These are phyloP conservation scores for Aspergillus hancockii DNA, from an alignment of 495 filamentous ascomycete species.

Conservation along the genomic window DNA sequence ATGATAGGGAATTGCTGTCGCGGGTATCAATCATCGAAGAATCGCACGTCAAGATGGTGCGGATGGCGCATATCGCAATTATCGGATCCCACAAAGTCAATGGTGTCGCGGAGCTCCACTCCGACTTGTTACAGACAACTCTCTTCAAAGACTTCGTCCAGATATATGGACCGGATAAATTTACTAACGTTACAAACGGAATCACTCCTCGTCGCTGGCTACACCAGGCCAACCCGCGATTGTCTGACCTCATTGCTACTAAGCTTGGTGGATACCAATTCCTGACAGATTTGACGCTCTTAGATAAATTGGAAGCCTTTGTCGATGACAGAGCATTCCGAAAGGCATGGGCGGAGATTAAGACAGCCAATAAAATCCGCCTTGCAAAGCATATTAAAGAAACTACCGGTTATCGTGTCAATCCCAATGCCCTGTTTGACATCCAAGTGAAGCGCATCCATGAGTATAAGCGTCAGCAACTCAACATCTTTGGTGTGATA, in stretches of 20 bases:
- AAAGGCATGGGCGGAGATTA: conserved; percentile 89
- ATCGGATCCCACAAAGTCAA: conserved; percentile 99
- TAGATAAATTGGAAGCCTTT: conserved; percentile 79
- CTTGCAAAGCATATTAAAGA: conserved; percentile 89
- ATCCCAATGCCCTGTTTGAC: conserved; percentile 88
- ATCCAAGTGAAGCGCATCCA: conserved; percentile 99
- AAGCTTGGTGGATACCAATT: conserved; percentile 82
- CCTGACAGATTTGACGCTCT: conserved; percentile 80
- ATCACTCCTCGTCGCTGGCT: conserved; percentile 95
- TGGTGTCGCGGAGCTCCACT: conserved; percentile 95
- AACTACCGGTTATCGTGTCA: conserved; percentile 75
- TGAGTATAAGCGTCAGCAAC: conserved; percentile 98
- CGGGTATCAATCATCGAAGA: conserved; percentile 97
- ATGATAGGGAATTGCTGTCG: conserved; percentile 79
- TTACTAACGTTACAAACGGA: conserved; percentile 97
- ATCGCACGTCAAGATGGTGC: conserved; percentile 94
- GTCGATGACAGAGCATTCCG: conserved; percentile 86
- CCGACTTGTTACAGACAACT: conserved; percentile 95
- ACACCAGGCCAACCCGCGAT: conserved; percentile 91
- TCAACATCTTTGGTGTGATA: conserved; percentile 98
- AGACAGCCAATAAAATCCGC: conserved; percentile 74
- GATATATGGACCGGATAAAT: conserved; percentile 93
- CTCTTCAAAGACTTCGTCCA: conserved; percentile 98
- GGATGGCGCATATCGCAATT: conserved; percentile 93
- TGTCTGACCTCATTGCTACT: conserved; percentile 88